Percentiles rank a stretch among this genome's conserved stretches.
Conservation (phyloP, 257 asterid genomes). For the Hygrophila difformis region DNA sequence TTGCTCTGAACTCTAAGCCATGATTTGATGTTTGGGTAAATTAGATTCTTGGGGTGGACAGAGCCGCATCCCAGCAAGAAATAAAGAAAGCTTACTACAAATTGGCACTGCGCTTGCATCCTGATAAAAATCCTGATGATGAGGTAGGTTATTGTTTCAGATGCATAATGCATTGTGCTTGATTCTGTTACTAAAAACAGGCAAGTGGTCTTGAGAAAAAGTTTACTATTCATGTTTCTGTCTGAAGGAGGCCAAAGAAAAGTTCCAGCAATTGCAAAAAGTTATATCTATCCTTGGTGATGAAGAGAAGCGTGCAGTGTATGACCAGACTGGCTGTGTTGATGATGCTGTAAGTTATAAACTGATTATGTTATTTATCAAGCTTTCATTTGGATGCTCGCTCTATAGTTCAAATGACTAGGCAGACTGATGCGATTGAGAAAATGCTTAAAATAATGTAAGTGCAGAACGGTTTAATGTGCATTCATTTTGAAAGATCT, state of each 20-base stretch:
- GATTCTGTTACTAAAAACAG: slow-evolving; percentile 4
- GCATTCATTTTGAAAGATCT: no score
- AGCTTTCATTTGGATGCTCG: no score
- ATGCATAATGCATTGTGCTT: background rate
- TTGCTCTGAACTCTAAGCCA: background rate
- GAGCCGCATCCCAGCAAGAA: slow-evolving; percentile 20
- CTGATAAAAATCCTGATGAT: slow-evolving; percentile 86
- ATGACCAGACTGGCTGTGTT: slow-evolving; percentile 95
- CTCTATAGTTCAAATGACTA: no score
- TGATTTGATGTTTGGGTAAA: background rate
- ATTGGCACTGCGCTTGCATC: slow-evolving; percentile 82
- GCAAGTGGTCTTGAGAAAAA: background rate
- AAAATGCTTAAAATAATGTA: no score
- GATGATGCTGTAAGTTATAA: slow-evolving; percentile 91
- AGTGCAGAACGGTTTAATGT: no score
- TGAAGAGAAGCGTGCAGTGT: slow-evolving; percentile 87
- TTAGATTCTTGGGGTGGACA: slow-evolving; percentile 59
- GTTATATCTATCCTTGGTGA: slow-evolving; percentile 90
- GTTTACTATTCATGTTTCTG: background rate
- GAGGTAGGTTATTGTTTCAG: slow-evolving; percentile 44
- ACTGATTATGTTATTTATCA: no score
- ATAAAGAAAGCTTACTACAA: slow-evolving; percentile 79
- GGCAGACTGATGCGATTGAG: no score
- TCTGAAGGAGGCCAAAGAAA: slow-evolving; percentile 84
- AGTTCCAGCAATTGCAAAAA: slow-evolving; percentile 91